These are phyloP conservation scores for Eremothecium sinecaudum DNA, from an alignment of 1,139 yeast species.

Conservation along the genomic window DNA sequence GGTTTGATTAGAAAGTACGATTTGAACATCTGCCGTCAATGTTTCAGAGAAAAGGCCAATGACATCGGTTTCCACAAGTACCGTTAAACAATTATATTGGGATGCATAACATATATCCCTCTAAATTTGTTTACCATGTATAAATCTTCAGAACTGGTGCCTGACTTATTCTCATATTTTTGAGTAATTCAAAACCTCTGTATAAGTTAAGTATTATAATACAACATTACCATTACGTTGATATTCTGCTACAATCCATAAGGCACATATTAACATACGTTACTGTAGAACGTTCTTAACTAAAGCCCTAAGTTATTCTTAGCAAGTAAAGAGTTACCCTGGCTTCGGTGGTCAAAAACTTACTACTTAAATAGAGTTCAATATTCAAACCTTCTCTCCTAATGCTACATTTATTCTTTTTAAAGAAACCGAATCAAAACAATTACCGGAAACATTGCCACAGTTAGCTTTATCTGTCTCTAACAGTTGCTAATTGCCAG, in stretches of 20 bases:
- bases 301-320: no score
- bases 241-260: no score
- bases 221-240: conserved; percentile 7
- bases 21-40: conserved; percentile 99
- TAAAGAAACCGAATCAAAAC: conserved; percentile 29
- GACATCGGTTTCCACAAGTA: conserved; percentile 99
- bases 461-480: conserved; percentile 31
- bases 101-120: no score
- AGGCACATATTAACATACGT: no score
- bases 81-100: conserved; percentile 24
- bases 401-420: conserved; percentile 9
- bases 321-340: no score
- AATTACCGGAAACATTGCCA: conserved; percentile 31
- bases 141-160: no score
- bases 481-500: conserved; percentile 33
- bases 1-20: conserved; percentile 99
- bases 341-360: no score
- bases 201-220: conserved; percentile 9
- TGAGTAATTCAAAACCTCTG: conserved; percentile 5
- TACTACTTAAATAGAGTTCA: no score
- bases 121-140: no score
- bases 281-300: no score
- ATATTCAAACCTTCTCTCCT: no score
- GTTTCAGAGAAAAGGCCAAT: conserved; percentile 99
- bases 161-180: no score